Percentiles rank a stretch among this genome's conserved stretches.
These are phyloP conservation scores for Hysterangium stoloniferum DNA, from an alignment of 768 basidiomycete genomes.

Conservation along the genomic window DNA sequence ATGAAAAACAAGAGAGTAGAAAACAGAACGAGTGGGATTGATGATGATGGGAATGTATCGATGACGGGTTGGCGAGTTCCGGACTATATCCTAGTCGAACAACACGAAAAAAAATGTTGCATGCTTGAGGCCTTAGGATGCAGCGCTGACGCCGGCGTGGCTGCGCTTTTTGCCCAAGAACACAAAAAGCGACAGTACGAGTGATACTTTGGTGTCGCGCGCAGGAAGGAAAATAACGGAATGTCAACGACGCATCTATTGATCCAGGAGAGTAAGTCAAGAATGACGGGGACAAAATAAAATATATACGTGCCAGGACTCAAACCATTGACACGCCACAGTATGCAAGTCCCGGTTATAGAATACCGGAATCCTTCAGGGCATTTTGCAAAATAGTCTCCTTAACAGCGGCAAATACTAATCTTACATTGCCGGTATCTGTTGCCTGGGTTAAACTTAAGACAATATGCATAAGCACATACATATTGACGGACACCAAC, in stretches of 20 bases:
- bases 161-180: background rate
- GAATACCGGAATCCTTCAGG: conserved; percentile 76
- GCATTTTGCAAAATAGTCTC: conserved; percentile 93
- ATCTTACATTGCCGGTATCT: conserved; percentile 73
- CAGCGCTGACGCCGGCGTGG: conserved; percentile 1
- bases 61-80: conserved; percentile 10
- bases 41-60: background rate
- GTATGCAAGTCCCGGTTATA: conserved; percentile 36
- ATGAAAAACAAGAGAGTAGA: background rate
- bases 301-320: too few relatives aligned
- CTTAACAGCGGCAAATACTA: conserved; percentile 84
- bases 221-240: too few relatives aligned
- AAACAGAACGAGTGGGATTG: background rate
- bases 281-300: background rate
- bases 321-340: too few relatives aligned
- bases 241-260: too few relatives aligned
- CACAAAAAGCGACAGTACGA: background rate
- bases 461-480: background rate
- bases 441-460: conserved; percentile 78
- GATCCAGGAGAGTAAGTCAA: background rate
- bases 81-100: conserved; percentile 2
- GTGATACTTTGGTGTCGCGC: background rate
- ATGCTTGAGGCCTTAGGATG: background rate
- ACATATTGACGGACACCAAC: background rate
- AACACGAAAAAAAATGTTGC: background rate